phyloP scores from a whole-genome alignment of 148 eudicot genomes.

The Beta vulgaris region DNA sequence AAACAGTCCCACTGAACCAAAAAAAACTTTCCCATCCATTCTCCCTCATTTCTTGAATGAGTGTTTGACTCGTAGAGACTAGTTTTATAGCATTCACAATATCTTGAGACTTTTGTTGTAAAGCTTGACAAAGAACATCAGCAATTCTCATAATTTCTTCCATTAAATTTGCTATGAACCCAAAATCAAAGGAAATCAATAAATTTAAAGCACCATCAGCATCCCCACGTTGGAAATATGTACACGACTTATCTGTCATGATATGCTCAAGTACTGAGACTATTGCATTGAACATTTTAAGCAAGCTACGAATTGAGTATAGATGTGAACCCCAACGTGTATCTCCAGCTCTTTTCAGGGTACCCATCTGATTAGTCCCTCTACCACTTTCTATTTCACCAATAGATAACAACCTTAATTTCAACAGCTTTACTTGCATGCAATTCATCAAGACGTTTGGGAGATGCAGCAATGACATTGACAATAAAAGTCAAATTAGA shows the following conservation, averaged over 20 bases:
- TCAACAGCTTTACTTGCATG: not conserved
- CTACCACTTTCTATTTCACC: no score
- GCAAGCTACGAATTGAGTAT: not conserved
- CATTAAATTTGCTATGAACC: conserved; percentile 12
- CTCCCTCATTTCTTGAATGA: conserved; percentile 11
- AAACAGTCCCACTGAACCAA: not conserved
- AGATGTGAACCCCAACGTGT: conserved; percentile 8
- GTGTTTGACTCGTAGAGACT: conserved; percentile 1
- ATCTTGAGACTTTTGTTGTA: conserved; percentile 11
- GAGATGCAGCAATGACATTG: no score
- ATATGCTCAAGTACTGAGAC: not conserved
- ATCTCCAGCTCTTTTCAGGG: not conserved
- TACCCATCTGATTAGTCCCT: conserved; percentile 6
- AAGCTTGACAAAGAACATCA: conserved; percentile 1
- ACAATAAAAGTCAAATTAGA: no score
- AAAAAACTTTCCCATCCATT: not conserved
- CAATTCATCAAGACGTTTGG: not conserved
- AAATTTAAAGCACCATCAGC: not conserved
- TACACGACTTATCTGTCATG: not conserved
- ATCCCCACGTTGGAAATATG: not conserved
- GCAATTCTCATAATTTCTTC: not conserved
- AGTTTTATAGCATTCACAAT: conserved; percentile 5
- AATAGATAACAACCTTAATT: not conserved
- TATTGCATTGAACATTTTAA: not conserved
- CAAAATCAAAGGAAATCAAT: conserved; percentile 5